These are phyloP conservation scores for Peniophora sp. DNA, from an alignment of 1,284 basidiomycete species.

Conservation along the genomic window DNA sequence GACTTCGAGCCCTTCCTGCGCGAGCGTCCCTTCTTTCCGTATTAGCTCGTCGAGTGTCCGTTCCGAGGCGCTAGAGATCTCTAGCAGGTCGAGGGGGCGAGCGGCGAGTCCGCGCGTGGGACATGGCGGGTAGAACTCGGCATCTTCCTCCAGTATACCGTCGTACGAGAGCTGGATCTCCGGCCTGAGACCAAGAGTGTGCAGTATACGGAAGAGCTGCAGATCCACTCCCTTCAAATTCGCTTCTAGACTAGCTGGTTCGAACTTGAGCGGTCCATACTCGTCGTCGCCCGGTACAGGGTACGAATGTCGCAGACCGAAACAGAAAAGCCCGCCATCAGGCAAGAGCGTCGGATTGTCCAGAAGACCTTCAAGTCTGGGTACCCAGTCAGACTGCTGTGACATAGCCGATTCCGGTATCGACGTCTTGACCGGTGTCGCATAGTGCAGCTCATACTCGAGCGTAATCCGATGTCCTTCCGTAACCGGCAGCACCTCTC, in stretches of 20 bases:
- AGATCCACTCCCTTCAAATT: neutral
- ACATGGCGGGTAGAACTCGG: neutral
- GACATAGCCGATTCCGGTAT: too few species aligned
- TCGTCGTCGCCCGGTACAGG: slow-evolving; percentile 8
- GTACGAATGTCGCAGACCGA: slow-evolving; percentile 23
- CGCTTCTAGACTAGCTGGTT: neutral
- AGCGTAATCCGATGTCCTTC: too few species aligned
- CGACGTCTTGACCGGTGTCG: too few species aligned
- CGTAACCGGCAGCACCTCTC: too few species aligned
- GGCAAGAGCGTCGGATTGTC: slow-evolving; percentile 14
- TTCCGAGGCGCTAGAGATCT: too few species aligned
- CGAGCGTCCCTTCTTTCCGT: too few species aligned
- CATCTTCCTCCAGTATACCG: neutral
- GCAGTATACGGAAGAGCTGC: neutral
- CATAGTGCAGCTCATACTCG: too few species aligned
- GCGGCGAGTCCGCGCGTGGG: neutral
- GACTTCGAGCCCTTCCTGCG: too few species aligned
- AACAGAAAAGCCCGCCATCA: slow-evolving; percentile 24
- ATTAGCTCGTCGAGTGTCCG: too few species aligned
- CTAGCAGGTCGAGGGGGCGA: neutral
- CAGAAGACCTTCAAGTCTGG: too few species aligned
- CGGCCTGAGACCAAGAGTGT: neutral
- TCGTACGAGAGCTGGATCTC: neutral
- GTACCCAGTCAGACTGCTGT: too few species aligned
- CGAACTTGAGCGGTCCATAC: too few species aligned